Evolutionary conservation across 306 rosid genomes (phyloP).

Genomic region (Sphenostylis stenocarpa): DNA sequence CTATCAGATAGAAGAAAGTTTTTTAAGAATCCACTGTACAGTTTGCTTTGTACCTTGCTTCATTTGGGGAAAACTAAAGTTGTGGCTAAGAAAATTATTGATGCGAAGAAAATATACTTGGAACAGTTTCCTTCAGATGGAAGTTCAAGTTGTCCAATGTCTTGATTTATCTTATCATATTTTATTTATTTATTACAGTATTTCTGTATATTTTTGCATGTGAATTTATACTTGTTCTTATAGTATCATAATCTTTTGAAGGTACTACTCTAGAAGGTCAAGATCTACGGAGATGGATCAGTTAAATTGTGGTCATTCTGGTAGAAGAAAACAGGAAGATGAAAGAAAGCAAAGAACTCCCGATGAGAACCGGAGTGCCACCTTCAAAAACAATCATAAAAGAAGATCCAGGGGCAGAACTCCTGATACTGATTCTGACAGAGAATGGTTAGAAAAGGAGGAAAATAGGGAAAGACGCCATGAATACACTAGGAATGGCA

Average conservation of each 20-base stretch:
- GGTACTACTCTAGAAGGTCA: slow-evolving; percentile 57
- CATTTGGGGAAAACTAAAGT: slow-evolving; percentile 8
- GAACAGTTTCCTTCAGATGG: neutral
- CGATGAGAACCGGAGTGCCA: slow-evolving; percentile 36
- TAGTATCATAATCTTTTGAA: slow-evolving; percentile 2
- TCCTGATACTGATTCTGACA: slow-evolving; percentile 42
- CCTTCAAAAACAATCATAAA: slow-evolving; percentile 28
- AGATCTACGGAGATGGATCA: slow-evolving; percentile 54
- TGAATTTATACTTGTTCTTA: slow-evolving; percentile 25
- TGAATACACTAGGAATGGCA: slow-evolving; percentile 27
- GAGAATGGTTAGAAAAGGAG: slow-evolving; percentile 47
- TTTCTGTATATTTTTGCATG: neutral
- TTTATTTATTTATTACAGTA: slow-evolving; percentile 9
- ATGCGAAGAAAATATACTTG: slow-evolving; percentile 8
- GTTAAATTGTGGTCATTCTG: slow-evolving; percentile 33
- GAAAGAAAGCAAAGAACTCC: slow-evolving; percentile 39
- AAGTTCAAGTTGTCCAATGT: slow-evolving; percentile 20
- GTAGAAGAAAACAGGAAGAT: slow-evolving; percentile 44
- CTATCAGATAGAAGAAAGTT: neutral
- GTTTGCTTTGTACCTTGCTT: neutral
- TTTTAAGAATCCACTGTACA: neutral
- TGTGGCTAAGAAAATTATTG: slow-evolving; percentile 8
- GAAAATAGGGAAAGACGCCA: slow-evolving; percentile 33
- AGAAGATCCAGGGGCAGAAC: slow-evolving; percentile 47
- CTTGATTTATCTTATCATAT: neutral